phyloP scores from a whole-genome alignment of 192 early-diverging fungal species.

The Gigaspora rosea region DNA sequence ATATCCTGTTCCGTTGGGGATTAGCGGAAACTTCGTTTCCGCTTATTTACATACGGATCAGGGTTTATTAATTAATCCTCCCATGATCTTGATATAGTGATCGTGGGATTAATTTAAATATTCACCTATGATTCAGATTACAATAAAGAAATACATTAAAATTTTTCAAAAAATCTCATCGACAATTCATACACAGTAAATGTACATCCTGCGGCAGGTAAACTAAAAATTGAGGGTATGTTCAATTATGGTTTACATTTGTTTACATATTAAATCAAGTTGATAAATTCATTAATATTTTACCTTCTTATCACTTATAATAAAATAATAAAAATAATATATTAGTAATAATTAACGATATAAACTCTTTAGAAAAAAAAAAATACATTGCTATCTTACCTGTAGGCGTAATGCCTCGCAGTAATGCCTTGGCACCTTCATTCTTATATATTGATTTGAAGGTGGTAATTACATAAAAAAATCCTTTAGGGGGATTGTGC shows the following conservation, averaged over 20 bases:
- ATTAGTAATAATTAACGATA: not conserved
- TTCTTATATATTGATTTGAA: constrained; percentile 55
- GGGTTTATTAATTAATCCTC: no score
- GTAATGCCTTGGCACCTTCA: constrained; percentile 63
- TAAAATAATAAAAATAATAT: not conserved
- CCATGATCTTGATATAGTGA: no score
- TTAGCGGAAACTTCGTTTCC: no score
- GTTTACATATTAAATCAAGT: not conserved
- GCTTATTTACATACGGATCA: no score
- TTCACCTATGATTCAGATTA: no score
- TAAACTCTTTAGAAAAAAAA: not conserved
- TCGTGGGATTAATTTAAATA: no score
- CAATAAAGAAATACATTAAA: not conserved
- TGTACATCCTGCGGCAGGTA: constrained; percentile 79
- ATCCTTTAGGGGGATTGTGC: constrained; percentile 56
- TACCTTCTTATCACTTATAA: constrained; percentile 44
- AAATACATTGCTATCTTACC: constrained; percentile 16
- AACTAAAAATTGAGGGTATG: constrained; percentile 47
- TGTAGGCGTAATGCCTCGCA: constrained; percentile 66
- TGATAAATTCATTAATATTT: not conserved
- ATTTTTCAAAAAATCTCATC: constrained; percentile 43
- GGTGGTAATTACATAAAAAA: constrained; percentile 58
- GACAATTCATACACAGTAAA: constrained; percentile 75
- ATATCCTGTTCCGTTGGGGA: no score
- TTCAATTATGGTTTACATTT: not conserved